Conservation (phyloP, 768 basidiomycete species). For the Pleurotus platypus region DNA sequence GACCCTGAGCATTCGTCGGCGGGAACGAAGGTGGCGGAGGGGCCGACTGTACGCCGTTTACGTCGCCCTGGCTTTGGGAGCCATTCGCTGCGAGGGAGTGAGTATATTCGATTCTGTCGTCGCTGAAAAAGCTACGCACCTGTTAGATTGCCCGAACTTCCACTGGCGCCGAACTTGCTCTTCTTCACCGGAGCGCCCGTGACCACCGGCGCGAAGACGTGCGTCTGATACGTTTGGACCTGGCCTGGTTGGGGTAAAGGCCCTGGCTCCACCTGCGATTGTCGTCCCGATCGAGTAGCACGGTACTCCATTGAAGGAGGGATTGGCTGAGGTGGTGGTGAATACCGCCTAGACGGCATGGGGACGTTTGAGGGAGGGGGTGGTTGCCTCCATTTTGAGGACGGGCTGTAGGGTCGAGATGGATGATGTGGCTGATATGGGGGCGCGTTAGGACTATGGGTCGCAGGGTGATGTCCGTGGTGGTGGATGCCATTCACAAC, state of each 20-base stretch:
- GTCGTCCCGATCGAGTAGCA: slow-evolving; percentile 7
- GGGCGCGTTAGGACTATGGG: neutral
- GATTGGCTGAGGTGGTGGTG: slow-evolving; percentile 9
- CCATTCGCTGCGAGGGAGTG: no score
- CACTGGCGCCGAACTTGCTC: slow-evolving; percentile 37
- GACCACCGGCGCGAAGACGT: slow-evolving; percentile 71
- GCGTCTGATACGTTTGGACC: slow-evolving; percentile 49
- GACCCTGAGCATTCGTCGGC: slow-evolving; percentile 56
- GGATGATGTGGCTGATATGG: neutral
- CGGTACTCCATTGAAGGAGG: slow-evolving; percentile 5
- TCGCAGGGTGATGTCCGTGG: neutral
- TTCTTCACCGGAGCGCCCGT: slow-evolving; percentile 74
- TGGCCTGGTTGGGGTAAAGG: slow-evolving; percentile 24
- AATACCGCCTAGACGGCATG: neutral
- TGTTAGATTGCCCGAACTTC: neutral
- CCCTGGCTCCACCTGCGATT: slow-evolving; percentile 16
- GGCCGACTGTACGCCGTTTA: slow-evolving; percentile 6
- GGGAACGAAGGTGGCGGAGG: slow-evolving; percentile 31
- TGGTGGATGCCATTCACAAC: neutral
- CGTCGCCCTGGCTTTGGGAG: neutral
- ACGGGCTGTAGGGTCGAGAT: no score
- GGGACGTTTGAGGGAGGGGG: neutral
- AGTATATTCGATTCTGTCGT: no score
- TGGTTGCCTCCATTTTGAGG: no score
- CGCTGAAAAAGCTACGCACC: neutral